phyloP scores from a whole-genome alignment of 495 filamentous ascomycete genomes.

The Staphylotrichum longicolle region DNA sequence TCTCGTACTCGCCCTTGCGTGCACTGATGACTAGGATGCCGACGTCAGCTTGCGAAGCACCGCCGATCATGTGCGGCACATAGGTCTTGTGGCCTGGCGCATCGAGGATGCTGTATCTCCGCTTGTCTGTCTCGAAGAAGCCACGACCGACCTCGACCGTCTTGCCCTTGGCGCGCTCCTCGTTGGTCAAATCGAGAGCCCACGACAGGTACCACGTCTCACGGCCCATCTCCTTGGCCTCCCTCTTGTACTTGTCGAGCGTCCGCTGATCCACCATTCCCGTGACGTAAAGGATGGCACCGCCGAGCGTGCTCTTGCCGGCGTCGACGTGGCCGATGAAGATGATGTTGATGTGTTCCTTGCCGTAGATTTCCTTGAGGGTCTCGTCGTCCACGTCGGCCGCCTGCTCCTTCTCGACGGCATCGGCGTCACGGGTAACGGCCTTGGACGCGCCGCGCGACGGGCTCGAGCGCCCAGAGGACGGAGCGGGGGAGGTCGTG shows the following conservation, averaged over 20 bases:
- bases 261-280: constrained; percentile 99
- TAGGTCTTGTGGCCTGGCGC: constrained; percentile 96
- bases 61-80: constrained; percentile 94
- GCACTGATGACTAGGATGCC: constrained; percentile 95
- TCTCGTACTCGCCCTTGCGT: constrained; percentile 98
- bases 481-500: constrained; percentile 71
- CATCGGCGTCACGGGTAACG: constrained; percentile 68
- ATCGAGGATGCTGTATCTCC: constrained; percentile 90
- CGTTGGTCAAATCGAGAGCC: constrained; percentile 94
- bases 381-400: constrained; percentile 90
- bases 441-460: constrained; percentile 52
- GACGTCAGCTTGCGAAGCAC: constrained; percentile 90
- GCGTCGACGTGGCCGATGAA: constrained; percentile 99
- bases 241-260: constrained; percentile 94
- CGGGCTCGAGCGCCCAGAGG: constrained; percentile 75
- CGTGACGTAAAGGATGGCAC: constrained; percentile 84
- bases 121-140: constrained; percentile 90
- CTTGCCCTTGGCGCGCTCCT: constrained; percentile 96
- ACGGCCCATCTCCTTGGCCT: constrained; percentile 92
- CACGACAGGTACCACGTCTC: constrained; percentile 98
- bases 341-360: constrained; percentile 97
- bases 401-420: constrained; percentile 80
- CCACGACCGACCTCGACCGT: constrained; percentile 96
- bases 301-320: constrained; percentile 93
- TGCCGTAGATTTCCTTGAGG: constrained; percentile 93